phyloP scores from a whole-genome alignment of 2,329 filamentous ascomycete genomes.

The Pochonia chlamydosporia region DNA sequence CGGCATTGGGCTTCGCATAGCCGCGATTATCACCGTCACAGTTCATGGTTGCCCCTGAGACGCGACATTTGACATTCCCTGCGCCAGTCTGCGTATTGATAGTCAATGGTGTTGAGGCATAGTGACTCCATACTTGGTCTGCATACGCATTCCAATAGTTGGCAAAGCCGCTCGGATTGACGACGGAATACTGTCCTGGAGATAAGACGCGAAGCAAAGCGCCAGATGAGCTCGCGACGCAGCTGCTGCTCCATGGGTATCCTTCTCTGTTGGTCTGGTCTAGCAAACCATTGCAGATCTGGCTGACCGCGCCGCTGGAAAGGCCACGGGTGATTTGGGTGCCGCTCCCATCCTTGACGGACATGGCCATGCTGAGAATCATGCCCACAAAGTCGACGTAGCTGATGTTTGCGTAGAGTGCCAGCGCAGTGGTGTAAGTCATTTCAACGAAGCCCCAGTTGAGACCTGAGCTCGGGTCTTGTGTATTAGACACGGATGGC shows the following conservation, averaged over 20 bases:
- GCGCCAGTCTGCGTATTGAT: constrained; percentile 36
- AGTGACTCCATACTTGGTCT: constrained; percentile 39
- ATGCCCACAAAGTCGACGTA: constrained; percentile 47
- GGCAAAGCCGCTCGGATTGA: constrained; percentile 27
- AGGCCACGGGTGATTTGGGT: constrained; percentile 36
- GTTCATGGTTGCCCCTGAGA: constrained; percentile 25
- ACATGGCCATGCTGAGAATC: constrained; percentile 41
- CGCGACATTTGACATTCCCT: constrained; percentile 34
- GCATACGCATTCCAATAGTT: constrained; percentile 40
- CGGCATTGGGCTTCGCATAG: constrained; percentile 35
- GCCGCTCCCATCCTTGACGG: constrained; percentile 16
- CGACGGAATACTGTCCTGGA: constrained; percentile 33
- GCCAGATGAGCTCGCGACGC: constrained; percentile 29
- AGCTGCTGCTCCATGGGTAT: constrained; percentile 38
- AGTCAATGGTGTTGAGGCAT: constrained; percentile 28
- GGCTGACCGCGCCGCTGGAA: constrained; percentile 23
- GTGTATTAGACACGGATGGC: constrained; percentile 37
- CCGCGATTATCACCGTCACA: constrained; percentile 36
- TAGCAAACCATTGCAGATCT: constrained; percentile 34
- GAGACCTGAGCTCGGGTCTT: constrained; percentile 34
- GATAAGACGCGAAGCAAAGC: constrained; percentile 37
- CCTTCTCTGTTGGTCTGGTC: constrained; percentile 32
- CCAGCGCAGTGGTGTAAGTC: constrained; percentile 30
- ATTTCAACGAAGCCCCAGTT: constrained; percentile 47
- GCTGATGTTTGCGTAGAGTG: constrained; percentile 41